Evolutionary conservation across 805 yeast genomes (phyloP).

Genomic region (Metschnikowia similis): DNA sequence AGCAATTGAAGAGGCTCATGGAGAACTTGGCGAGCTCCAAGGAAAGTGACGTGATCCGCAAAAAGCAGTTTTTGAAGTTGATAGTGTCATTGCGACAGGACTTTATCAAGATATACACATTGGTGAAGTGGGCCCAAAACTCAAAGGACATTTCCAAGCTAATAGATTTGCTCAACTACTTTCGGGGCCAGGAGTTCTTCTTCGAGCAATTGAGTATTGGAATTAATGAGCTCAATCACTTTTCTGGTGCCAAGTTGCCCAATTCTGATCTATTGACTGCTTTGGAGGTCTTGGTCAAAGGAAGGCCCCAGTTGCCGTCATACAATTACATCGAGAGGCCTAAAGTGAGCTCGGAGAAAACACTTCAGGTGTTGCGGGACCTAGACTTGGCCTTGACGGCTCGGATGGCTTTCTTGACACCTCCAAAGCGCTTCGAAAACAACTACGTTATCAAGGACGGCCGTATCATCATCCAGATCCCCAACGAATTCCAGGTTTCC

Average conservation of each 20-base stretch:
- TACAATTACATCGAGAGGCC: constrained; percentile 51
- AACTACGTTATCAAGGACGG: constrained; percentile 72
- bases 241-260: constrained; percentile 87
- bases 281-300: constrained; percentile 73
- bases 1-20: constrained; percentile 56
- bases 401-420: constrained; percentile 63
- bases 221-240: constrained; percentile 61
- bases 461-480: constrained; percentile 59
- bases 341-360: constrained; percentile 50
- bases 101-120: constrained; percentile 76
- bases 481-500: constrained; percentile 55
- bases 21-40: constrained; percentile 52
- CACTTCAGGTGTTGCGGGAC: constrained; percentile 58
- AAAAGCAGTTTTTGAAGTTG: constrained; percentile 62
- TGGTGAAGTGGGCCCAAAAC: constrained; percentile 83
- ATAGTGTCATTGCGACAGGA: constrained; percentile 76
- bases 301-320: constrained; percentile 70
- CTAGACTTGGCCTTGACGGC: constrained; percentile 71
- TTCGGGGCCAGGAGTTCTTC: constrained; percentile 70
- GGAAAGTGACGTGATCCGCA: constrained; percentile 58
- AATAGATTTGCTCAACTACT: constrained; percentile 86
- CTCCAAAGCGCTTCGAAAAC: constrained; percentile 59
- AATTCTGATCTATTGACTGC: constrained; percentile 89
- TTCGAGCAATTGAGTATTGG: constrained; percentile 60
- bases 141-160: constrained; percentile 66